Conservation (phyloP, 257 asterid genomes). For the Plectranthus barbatus region DNA sequence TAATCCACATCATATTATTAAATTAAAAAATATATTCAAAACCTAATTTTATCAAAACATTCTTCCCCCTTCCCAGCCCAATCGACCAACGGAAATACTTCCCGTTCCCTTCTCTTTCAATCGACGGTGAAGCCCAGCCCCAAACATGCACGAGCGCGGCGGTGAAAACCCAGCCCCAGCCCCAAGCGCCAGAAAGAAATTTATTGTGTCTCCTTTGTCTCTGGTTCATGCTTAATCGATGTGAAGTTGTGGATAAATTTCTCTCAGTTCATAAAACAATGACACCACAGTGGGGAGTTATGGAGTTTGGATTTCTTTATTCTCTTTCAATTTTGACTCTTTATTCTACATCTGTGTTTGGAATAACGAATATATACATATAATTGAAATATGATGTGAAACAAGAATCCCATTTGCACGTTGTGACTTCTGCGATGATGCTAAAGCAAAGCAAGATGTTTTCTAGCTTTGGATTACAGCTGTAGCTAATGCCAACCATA, state of each 20-base stretch:
- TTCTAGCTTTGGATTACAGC: neutral
- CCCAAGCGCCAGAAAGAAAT: no score
- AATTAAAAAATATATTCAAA: no score
- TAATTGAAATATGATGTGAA: neutral
- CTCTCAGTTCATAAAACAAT: no score
- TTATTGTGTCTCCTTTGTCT: slow-evolving; percentile 18
- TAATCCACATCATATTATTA: no score
- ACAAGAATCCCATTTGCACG: neutral
- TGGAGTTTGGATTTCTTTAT: neutral
- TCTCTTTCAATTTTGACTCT: neutral
- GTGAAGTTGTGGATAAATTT: neutral
- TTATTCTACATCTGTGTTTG: neutral
- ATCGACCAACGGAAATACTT: no score
- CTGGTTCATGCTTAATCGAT: slow-evolving; percentile 18
- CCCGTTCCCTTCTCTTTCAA: no score
- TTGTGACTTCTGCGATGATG: neutral
- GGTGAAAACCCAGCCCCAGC: no score
- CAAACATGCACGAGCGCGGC: no score
- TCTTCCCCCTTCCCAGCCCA: no score
- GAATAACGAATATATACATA: neutral
- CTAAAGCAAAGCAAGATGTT: neutral
- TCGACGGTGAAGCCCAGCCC: no score
- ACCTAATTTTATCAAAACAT: no score
- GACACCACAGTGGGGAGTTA: no score
- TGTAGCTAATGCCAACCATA: neutral